Evolutionary conservation across 176 grass and related monocot genomes (phyloP), one percentile per base, ranked within the genome.

Genomic region (Rhynchospora pubera): DNA sequence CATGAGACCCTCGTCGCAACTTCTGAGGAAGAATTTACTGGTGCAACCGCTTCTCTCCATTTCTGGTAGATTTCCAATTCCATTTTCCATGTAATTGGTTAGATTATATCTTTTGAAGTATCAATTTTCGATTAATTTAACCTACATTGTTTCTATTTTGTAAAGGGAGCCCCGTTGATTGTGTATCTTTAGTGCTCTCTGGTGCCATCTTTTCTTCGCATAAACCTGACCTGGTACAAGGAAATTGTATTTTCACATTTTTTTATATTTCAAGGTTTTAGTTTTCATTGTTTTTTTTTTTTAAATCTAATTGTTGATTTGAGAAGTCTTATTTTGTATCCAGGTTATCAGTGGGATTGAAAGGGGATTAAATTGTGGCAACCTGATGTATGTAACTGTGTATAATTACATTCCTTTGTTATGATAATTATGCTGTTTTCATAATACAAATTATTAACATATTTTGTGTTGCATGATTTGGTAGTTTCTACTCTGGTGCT

Each of bases 321-420:
- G 56, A 48, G 18, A 84, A 71, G 73, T 34, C 53, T 91, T 60
- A 51, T 28, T 81, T 79, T 30, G 4, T 80, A 80, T 79, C 32
- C 62, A 91, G 93, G 94, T 91, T 77, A 90, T 97, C 72, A 88
- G 89, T 34, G 94, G 94, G 47, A 90, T 93, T 82, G 91, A 90
- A 62, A 77, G 65, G 78, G 88, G 90, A 71, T 46, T 86, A 60
- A 94, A 92, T 77, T 97, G 89, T 55, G 86, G 91, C 50, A 85
- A 87, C 83, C 82, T 91, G 58, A 97, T 92, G 84, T 97, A 90
- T 75, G 94, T 65, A 69, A 47, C 51, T 86, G 22, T 87, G 77
- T 82, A 84, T 59, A 72, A 52, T 48, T 77, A 5, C 13, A 15
- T 30, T 66, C 19, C 65, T 67, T 71, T 81, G 8, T 84, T 84